Conservation (phyloP, 257 asterid genomes). For the Ilex aquifolium region DNA sequence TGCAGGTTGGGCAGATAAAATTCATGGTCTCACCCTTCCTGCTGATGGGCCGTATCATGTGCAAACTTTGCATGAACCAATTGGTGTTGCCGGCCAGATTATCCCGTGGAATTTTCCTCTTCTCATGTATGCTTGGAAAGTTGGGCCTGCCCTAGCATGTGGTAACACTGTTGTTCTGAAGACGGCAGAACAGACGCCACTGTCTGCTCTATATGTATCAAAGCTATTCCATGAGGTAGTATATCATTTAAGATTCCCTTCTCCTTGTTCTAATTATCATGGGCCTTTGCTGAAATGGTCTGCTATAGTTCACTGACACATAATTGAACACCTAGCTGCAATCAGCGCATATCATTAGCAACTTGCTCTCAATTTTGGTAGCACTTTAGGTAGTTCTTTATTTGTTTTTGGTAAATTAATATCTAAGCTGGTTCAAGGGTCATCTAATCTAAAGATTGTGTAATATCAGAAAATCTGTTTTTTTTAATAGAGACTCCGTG, state of each 20-base stretch:
- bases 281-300: neutral
- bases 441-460: too few species aligned
- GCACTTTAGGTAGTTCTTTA: too few species aligned
- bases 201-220: slow-evolving; percentile 80
- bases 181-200: slow-evolving; percentile 97
- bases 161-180: slow-evolving; percentile 83
- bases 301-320: too few species aligned
- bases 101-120: slow-evolving; percentile 99
- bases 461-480: too few species aligned
- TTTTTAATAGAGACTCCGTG: too few species aligned
- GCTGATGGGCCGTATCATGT: slow-evolving; percentile 91
- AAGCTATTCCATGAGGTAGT: slow-evolving; percentile 80
- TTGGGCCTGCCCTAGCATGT: slow-evolving; percentile 88
- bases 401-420: too few species aligned
- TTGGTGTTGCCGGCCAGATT: slow-evolving; percentile 96
- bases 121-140: slow-evolving; percentile 85
- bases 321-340: too few species aligned
- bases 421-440: too few species aligned
- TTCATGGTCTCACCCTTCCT: slow-evolving; percentile 83
- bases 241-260: neutral
- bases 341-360: too few species aligned
- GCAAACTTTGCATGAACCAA: slow-evolving; percentile 94
- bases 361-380: too few species aligned
- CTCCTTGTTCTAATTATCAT: neutral
- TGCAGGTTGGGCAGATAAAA: slow-evolving; percentile 97